Conservation (phyloP, 2,329 filamentous ascomycete species). For the Cladorrhinum sp. region DNA sequence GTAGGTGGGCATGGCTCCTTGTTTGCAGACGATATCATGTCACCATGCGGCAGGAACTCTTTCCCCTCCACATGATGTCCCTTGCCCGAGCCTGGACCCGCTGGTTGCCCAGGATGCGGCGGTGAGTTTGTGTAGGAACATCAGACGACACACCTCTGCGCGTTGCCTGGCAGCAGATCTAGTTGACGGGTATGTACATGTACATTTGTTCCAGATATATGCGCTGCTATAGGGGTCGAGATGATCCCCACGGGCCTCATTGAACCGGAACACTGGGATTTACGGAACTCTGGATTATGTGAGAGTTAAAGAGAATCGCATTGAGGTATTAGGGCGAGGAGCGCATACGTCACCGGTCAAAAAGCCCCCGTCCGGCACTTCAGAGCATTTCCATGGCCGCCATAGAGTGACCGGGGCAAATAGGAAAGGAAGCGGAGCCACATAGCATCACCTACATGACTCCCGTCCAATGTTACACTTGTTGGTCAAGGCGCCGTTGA, state of each 20-base stretch:
- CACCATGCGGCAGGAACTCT: not conserved
- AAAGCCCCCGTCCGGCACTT: not conserved
- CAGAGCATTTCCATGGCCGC: not conserved
- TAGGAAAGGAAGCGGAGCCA: not conserved
- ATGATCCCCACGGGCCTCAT: not conserved
- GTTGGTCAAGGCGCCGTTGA: constrained; percentile 8
- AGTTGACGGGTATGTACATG: not conserved
- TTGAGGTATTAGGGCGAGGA: not conserved
- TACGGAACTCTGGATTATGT: not conserved
- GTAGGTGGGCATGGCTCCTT: not conserved
- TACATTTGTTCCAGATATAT: not conserved
- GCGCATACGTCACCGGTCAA: not conserved
- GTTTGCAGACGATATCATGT: not conserved
- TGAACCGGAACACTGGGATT: no score
- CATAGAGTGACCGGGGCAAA: constrained; percentile 9
- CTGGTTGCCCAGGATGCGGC: not conserved
- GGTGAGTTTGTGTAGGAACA: not conserved
- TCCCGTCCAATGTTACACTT: constrained; percentile 4
- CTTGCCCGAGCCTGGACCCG: not conserved
- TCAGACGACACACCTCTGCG: not conserved
- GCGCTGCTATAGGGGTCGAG: not conserved
- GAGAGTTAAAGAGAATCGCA: not conserved
- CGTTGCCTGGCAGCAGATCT: not conserved
- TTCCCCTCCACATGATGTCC: no score
- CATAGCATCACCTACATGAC: not conserved